Base-by-base conservation (phyloP, 129 eudicot genomes). In the Flaveria sonorensis region DNA sequence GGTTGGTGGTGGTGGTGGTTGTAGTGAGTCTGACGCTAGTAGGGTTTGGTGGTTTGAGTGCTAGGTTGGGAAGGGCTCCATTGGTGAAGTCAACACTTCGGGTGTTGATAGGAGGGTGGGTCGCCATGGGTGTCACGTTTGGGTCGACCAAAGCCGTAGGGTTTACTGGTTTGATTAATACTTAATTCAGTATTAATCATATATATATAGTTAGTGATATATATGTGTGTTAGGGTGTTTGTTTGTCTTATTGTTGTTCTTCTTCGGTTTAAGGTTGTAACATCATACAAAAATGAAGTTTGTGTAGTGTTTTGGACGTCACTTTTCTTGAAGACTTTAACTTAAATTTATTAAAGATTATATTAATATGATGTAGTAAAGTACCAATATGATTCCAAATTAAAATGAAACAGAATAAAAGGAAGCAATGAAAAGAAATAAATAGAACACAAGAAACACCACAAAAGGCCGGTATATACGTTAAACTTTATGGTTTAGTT, bases 81-180 rank as follows among this genome's bases (percentile, higher is more conserved):
- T 19, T 78, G 48, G 86, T 91, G 64, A 91, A 60, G 75, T 85
- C 97, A 6, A 72, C 84, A 3, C 21, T 76, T 51, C 83, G 97
- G 82, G 83, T 88, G 12, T 43, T 91, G 83, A 11, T 86, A n/a
- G 93, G 93, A 73, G 97, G 97, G 24, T 91, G 90, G 90, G 11
- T 82, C 48, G 92, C 96, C 36, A 90, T 88, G 89, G 89, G 85
- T 28, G 76, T 90, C 78, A 88, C 96, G 42, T 90, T 81, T 81
- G 90, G 92, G 26, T 77, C 86, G 20, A 90, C 92, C 9, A 90
- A 86, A 83, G 81, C 84, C 39, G 78, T 86, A 13, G 90, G 89
- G 30, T 77, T 72, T 45, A 13, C 81, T 28, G 83, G 76, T 61
- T 55, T 84, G 68, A 40, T 72, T 53, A 55, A 13, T 56, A 53